Evolutionary conservation across 768 basidiomycete species (phyloP), one percentile per base, ranked within the genome.

Genomic region (Mycena vulgaris): DNA sequence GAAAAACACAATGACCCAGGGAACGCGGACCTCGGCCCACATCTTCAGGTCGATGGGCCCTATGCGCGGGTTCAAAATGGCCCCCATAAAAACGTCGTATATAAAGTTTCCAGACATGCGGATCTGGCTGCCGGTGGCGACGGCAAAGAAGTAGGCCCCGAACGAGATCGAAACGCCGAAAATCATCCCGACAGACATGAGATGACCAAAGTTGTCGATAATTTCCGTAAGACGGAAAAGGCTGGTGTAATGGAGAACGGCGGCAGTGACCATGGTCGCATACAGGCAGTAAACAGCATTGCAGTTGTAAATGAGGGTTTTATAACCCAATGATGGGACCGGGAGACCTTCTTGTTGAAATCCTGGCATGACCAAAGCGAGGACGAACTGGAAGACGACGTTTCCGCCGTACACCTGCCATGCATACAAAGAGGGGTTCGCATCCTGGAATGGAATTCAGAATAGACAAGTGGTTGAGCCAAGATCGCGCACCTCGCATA

Each of bases 21-120:
- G 96, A 74, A 99, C 93, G 57, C 98, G 91, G 68, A 98, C 95
- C 77, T 98, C 96, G 6, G 95, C 95, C 92, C 95, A 99, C 97
- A 99, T 98, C 83, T 99, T 99, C 77, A 99, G 84, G 81, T 99
- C 97, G 70, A 99, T 88, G 23, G 88, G 85, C 9, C 96, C 96
- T 69, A 99, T 87, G 67, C 97, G 91, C 9, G 98, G 98, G 83
- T 99, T 99, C 71, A 99, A 86, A 60, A 88, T 88, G 45, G 96
- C 96, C 51, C 97, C 97, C 97, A 98, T 98, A 83, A 97, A 98
- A 69, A 95, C 92, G 74, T 98, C 96, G 78, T 99, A 99, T 75
- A 97, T 87, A 81, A 94, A 89, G 83, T 90, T 97, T 51, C 95
- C 96, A n/a, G 93, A 95, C 94, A 98, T 97, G 71, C 98, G 89